A percentile compares a stretch with the other conserved stretches of the same genome.
phyloP scores from a whole-genome alignment of 176 grass and related monocot species.

The bread wheat (Triticum aestivum) region IWGSC_CS_RefSeq_v2.1 NC_057810.1:533719039-533719538 shows the following conservation, averaged over 20 bases:
- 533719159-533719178: background rate
- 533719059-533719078: no score
- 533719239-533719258: no score
- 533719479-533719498: background rate
- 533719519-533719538: slow-evolving; percentile 17
- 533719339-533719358: background rate
- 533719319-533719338: background rate
- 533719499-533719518: background rate
- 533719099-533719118: background rate
- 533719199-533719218: background rate
- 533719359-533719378: background rate
- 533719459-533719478: background rate
- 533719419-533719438: background rate
- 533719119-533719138: background rate
- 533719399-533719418: background rate
- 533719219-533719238: background rate
- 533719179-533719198: no score
- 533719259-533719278: no score
- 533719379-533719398: background rate
- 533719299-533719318: background rate
- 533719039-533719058: background rate
- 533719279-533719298: no score
- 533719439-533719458: background rate
- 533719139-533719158: background rate
- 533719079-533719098: background rate